Evolutionary conservation across 345 rosid species (phyloP), one percentile per base, ranked within the genome.

Genomic region (Salix brachista): DNA sequence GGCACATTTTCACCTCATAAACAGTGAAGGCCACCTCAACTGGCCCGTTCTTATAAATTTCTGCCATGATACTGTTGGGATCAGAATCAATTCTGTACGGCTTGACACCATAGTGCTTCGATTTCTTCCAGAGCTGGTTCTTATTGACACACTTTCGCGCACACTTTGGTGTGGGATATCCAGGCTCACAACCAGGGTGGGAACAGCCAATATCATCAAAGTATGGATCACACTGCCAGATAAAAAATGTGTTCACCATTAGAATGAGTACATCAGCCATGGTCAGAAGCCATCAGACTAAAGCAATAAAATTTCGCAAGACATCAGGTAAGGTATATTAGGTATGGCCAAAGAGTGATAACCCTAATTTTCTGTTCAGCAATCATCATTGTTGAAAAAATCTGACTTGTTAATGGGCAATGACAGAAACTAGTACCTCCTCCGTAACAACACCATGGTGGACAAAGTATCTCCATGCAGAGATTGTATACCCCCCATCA

Each of bases 111-210:
- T 79, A 95, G 86, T 90, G 99, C 79, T 95, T 95, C 26, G 97
- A 91, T 34, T 84, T 41, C 21, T 77, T 79, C 99, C 98, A 95
- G 52, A 90, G 74, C 85, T 88, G 87, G 85, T 95, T 95, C 48
- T 84, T 85, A 8, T 84, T 68, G 41, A 91, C 90, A 68, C 99
- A 95, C 81, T 91, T 85, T 62, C 88, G 87, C 83, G 72, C 72
- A 80, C 99, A 96, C 83, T 67, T 88, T 5, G 99, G 99, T 67
- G 99, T 95, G 28, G 91, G 89, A 86, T 75, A 96, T 50, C 70
- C 93, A 34, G 98, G 99, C 87, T 91, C 96, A 73, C 97, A 96
- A 52, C 99, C 98, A 39, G 99, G 99, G 88, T 96, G 99, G 69
- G 97, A 89, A 83, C 98, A 96, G 78, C 99, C 98, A 68, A 74